A percentile compares a stretch with the other conserved stretches of the same genome.
Conservation (phyloP, 225 moss, liverwort and hornwort genomes). For the Neckera pumila region DNA sequence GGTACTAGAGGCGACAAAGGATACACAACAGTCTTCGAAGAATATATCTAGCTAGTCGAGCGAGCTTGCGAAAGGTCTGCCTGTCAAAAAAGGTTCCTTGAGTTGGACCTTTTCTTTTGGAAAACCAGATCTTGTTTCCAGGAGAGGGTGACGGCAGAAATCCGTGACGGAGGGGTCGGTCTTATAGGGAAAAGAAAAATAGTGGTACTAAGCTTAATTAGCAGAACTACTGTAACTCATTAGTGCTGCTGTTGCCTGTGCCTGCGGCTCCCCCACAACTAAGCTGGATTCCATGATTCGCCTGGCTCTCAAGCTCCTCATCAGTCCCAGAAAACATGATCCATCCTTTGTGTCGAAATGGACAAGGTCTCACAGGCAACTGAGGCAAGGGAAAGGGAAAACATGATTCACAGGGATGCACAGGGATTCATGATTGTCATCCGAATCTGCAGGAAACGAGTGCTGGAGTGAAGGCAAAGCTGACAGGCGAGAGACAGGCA, state of each 20-base stretch:
- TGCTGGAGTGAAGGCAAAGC: not conserved
- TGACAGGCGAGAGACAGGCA: not conserved
- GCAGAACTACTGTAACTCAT: not conserved
- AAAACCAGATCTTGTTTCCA: slow-evolving; percentile 6
- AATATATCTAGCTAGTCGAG: not conserved
- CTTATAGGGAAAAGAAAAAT: not conserved
- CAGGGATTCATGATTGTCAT: not conserved
- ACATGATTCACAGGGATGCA: not conserved
- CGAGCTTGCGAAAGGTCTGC: not conserved
- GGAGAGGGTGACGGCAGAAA: not conserved
- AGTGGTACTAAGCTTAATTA: not conserved
- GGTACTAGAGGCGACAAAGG: not conserved
- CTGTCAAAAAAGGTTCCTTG: not conserved
- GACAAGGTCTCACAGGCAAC: too few relatives aligned
- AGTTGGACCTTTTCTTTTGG: not conserved
- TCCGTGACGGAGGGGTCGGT: not conserved
- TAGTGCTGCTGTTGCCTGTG: not conserved
- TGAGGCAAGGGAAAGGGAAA: not conserved
- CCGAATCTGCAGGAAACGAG: not conserved
- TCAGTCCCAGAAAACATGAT: not conserved
- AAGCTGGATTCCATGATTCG: not conserved
- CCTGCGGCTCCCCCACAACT: not conserved
- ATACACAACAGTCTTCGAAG: not conserved
- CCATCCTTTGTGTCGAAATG: not conserved
- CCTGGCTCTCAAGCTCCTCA: not conserved